A percentile compares a stretch with the other conserved stretches of the same genome.
phyloP scores from a whole-genome alignment of 345 rosid genomes.

The Eucalyptus erythrocorys region DNA sequence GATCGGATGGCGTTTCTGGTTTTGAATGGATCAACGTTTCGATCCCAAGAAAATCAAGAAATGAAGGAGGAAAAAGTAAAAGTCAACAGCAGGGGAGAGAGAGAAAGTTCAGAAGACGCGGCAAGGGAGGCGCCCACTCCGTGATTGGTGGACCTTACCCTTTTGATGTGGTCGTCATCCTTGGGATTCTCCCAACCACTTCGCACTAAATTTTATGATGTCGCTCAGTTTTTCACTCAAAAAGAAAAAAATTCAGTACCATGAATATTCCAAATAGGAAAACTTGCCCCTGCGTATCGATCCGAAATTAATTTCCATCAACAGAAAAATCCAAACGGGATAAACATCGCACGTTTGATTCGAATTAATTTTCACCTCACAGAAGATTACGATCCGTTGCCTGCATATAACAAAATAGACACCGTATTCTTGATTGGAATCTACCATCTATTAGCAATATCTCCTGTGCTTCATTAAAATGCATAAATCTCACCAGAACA shows the following conservation, averaged over 20 bases:
- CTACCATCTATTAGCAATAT: rapidly evolving
- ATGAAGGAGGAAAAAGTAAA: neutral
- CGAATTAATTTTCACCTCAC: neutral
- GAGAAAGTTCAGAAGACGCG: neutral
- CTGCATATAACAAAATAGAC: neutral
- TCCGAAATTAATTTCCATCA: neutral
- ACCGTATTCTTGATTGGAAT: neutral
- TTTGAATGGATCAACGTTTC: neutral
- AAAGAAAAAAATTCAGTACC: neutral
- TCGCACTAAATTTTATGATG: neutral
- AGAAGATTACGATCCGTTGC: neutral
- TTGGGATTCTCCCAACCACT: neutral
- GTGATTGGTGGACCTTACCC: conserved; percentile 14
- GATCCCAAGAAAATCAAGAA: neutral
- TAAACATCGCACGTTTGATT: too few species aligned
- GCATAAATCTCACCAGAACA: too few species aligned
- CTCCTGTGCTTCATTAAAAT: neutral
- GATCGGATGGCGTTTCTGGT: neutral
- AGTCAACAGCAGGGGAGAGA: neutral
- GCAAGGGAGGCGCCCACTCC: conserved; percentile 6
- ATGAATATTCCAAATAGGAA: neutral
- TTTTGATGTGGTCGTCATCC: neutral
- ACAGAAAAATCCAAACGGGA: neutral
- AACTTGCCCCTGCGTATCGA: neutral
- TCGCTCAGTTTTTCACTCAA: neutral